phyloP scores from a whole-genome alignment of 495 filamentous ascomycete species.

The Oidiodendron maius region DNA sequence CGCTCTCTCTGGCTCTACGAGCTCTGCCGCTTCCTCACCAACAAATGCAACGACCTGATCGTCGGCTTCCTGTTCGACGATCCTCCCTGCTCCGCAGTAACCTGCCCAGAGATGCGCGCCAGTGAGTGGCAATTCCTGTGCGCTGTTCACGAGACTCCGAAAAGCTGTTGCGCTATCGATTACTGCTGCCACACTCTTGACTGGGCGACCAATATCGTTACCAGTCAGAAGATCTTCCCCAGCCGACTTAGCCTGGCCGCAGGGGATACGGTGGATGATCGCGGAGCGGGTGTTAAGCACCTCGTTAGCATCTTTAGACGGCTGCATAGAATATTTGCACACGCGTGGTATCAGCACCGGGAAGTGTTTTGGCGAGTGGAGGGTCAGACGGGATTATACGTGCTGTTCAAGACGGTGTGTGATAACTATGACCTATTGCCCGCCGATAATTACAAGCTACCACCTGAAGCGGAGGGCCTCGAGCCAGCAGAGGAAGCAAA shows the following conservation, averaged over 20 bases:
- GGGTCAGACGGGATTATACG: constrained; percentile 75
- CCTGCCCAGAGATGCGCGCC: constrained; percentile 97
- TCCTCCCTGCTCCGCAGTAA: constrained; percentile 76
- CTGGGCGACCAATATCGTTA: constrained; percentile 89
- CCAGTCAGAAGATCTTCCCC: constrained; percentile 86
- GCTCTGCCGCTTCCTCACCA: constrained; percentile 87
- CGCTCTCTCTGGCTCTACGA: constrained; percentile 94
- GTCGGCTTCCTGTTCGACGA: constrained; percentile 86
- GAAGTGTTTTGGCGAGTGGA: constrained; percentile 97
- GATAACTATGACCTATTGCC: constrained; percentile 84
- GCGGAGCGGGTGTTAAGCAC: constrained; percentile 67
- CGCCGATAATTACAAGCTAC: constrained; percentile 91
- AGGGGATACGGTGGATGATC: constrained; percentile 44
- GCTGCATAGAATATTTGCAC: constrained; percentile 93
- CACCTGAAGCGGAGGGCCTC: constrained; percentile 82
- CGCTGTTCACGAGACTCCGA: constrained; percentile 92
- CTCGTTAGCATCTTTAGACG: constrained; percentile 90
- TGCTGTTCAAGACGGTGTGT: constrained; percentile 95
- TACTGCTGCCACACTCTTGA: constrained; percentile 98
- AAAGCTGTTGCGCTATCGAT: constrained; percentile 94
- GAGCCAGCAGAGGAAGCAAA: constrained; percentile 32
- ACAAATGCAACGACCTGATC: constrained; percentile 87
- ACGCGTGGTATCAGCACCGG: constrained; percentile 97
- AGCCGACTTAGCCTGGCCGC: constrained; percentile 70
- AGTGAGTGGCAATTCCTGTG: constrained; percentile 99